These are phyloP conservation scores for Piloderma croceum DNA, from an alignment of 768 basidiomycete species.

Conservation along the genomic window DNA sequence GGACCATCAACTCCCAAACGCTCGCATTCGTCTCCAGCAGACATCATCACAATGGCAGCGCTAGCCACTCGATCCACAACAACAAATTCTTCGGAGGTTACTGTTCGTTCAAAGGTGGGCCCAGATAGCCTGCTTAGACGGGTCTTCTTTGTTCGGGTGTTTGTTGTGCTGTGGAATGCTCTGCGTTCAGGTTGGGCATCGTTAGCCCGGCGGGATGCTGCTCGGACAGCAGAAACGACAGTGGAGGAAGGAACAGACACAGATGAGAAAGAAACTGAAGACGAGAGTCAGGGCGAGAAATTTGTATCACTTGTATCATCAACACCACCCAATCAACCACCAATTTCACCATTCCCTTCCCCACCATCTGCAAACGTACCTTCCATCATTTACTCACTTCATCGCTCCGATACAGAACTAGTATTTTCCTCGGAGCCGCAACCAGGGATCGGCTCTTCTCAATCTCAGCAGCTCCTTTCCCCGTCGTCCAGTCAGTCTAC, in stretches of 20 bases:
- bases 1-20: slow-evolving; percentile 40
- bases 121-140: slow-evolving; percentile 46
- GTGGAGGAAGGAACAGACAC: too few species aligned
- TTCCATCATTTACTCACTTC: slow-evolving; percentile 6
- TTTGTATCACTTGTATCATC: slow-evolving; percentile 20
- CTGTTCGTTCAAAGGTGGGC: slow-evolving; percentile 32
- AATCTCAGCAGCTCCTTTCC: too few species aligned
- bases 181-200: slow-evolving; percentile 60
- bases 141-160: slow-evolving; percentile 66
- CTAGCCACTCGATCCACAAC: slow-evolving; percentile 23
- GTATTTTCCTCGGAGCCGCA: not conserved
- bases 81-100: slow-evolving; percentile 21
- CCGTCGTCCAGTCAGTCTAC: too few species aligned
- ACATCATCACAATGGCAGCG: slow-evolving; percentile 23
- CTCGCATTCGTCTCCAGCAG: slow-evolving; percentile 60
- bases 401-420: slow-evolving; percentile 10
- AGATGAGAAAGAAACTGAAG: slow-evolving; percentile 31
- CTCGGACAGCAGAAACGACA: slow-evolving; percentile 23
- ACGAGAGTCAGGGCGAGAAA: slow-evolving; percentile 29
- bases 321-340: slow-evolving; percentile 10
- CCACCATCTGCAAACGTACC: slow-evolving; percentile 17
- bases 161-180: slow-evolving; percentile 64
- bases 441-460: not conserved
- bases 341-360: slow-evolving; percentile 23
- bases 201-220: slow-evolving; percentile 16